These are phyloP conservation scores for Oryza punctata DNA, from an alignment of 176 grass and related monocot species.

Conservation along the genomic window DNA sequence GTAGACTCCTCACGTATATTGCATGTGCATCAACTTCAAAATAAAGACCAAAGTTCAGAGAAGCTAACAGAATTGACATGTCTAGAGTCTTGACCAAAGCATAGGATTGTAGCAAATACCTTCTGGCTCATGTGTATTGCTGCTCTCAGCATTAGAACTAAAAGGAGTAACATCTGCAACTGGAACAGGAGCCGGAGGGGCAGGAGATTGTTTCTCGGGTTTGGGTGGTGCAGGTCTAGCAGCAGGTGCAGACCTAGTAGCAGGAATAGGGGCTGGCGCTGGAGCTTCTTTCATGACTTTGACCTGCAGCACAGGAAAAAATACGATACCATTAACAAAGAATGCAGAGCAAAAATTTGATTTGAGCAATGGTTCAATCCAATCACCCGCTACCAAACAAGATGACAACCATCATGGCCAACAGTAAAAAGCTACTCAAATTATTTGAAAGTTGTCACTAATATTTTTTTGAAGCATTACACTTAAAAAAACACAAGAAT, in stretches of 20 bases:
- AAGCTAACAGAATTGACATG: constrained; percentile 5
- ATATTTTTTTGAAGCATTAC: background rate
- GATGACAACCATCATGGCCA: background rate
- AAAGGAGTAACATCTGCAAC: constrained; percentile 47
- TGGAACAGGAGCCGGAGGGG: constrained; percentile 30
- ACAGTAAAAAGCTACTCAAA: background rate
- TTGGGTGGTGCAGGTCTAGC: constrained; percentile 47
- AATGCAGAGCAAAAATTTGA: constrained; percentile 2
- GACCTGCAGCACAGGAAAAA: constrained; percentile 48
- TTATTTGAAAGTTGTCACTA: background rate
- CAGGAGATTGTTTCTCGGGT: constrained; percentile 49
- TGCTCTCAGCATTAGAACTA: constrained; percentile 59
- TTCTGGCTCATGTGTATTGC: constrained; percentile 66
- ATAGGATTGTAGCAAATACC: constrained; percentile 46
- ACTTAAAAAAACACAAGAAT: background rate
- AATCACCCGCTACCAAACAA: constrained; percentile 1
- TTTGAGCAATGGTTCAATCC: background rate
- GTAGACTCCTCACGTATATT: constrained; percentile 78
- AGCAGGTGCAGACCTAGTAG: constrained; percentile 44
- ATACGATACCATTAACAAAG: constrained; percentile 27
- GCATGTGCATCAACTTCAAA: constrained; percentile 65
- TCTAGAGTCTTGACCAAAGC: background rate
- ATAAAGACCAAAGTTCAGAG: constrained; percentile 24
- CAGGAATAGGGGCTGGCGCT: constrained; percentile 31
- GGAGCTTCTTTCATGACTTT: constrained; percentile 67